Base-by-base conservation (phyloP, 768 basidiomycete species). In the Suillus ampliporus region DNA sequence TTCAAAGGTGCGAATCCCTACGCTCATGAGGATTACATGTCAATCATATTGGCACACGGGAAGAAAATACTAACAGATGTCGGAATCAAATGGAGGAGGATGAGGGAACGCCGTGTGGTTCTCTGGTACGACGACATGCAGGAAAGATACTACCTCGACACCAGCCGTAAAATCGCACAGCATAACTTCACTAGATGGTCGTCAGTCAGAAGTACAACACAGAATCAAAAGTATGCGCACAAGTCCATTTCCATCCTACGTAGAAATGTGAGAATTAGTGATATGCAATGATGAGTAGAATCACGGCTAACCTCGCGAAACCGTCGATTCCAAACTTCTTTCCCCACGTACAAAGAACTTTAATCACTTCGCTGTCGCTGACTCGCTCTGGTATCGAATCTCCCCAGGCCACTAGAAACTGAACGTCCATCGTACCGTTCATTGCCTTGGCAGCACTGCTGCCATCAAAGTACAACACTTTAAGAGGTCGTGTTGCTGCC, bases 351-450 rank as follows among this genome's bases (percentile, higher is more conserved):
- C 79, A 80, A 1, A 80, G 41, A 26, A 67, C 61, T 15, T 40
- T 1, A 31, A 77, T 74, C 26, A 76, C 64, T n/a, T 68, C 53
- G 8, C n/a, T 11, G 17, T 80, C 78, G 1, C 66, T 60, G 10
- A 1, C 51, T 50, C 63, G 64, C 8, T 69, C 72, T 1, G 71
- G 71, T 6, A 31, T 58, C 21, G 59, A 38, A 28, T 64, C 53
- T 5, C 76, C 74, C 77, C 78, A 78, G 1, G 60, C 35, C 13
- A 80, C 15, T 8, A 79, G 48, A 62, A 79, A 78, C 59, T 80
- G 78, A 0, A 68, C 64, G 41, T 80, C 79, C 67, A 78, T 58
- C 0, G 74, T 61, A 7, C 78, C 77, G 9, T 63, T 62, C 1
- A 37, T n/a, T 66, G 76, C 65, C 53, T 77, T 78, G 1, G 68